Evolutionary conservation across 768 basidiomycete species (phyloP), one percentile per base, ranked within the genome.

Genomic region (Rhodotorula graminis): DNA sequence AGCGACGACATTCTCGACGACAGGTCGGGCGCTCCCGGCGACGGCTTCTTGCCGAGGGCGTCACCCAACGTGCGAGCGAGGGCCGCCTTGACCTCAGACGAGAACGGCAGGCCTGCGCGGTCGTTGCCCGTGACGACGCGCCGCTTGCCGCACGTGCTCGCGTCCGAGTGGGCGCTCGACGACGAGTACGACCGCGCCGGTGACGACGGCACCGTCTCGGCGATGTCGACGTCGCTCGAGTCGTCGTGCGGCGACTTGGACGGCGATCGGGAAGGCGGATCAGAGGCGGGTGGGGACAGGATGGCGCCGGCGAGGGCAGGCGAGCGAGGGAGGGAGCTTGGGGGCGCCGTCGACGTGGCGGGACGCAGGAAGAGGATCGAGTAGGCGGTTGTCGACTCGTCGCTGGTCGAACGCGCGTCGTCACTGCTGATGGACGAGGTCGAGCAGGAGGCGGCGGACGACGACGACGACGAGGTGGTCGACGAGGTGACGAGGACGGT

Each of bases 311-410:
- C 14, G 29, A 25, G 23, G 15, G 37, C 8, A 2, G 58, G 60
- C 10, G 15, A 52, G 23, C 25, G 31, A 29, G 25, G 31, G 27
- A 49, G 46, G 14, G 49, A 27, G 9, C 27, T 4, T 40, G 60
- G 21, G 42, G 14, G 2, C 33, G 23, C 2, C 14, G 44, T 3
- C 14, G 44, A 46, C 8, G 44, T 46, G 15, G 44, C n/a, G 0
- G 65, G 65, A 2, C 65, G 57, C 1, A 67, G 33, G 37, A 67
- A 67, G 58, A 67, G 31, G 49, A 67, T 37, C 9, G 65, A 50
- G 21, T 27, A 57, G 56, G 56, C 23, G 11, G 25, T 49, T 3
- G 18, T 6, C 47, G 47, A 3, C 19, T 18, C 8, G 23, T 49
- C 21, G 47, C 37, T 37, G 37, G 37, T 5, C 19, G 47, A 49